Conservation (phyloP, 257 asterid genomes). For the Nicotiana noctiflora region DNA sequence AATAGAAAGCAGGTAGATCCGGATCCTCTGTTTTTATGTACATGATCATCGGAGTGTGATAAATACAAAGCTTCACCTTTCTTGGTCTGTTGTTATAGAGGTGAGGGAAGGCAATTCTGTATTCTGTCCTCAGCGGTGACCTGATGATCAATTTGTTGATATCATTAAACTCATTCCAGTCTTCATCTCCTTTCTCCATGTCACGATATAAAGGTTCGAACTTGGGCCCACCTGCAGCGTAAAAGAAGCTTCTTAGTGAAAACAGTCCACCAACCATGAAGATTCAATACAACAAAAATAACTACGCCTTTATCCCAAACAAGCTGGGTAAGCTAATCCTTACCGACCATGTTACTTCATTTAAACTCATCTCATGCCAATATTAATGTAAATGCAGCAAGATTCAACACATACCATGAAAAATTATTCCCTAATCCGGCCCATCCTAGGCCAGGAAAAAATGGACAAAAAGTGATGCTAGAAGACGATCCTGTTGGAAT, state of each 20-base stretch:
- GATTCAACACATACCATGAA: not conserved
- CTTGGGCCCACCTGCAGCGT: constrained; percentile 86
- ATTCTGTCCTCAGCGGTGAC: constrained; percentile 97
- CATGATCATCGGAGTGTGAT: constrained; percentile 97
- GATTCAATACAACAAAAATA: not conserved
- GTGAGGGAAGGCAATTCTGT: constrained; percentile 94
- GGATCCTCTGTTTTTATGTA: constrained; percentile 98
- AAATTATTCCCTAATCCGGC: not conserved
- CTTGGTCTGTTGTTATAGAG: constrained; percentile 92
- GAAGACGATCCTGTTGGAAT: not conserved
- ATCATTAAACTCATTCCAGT: constrained; percentile 98
- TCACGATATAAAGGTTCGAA: constrained; percentile 97
- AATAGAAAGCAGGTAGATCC: constrained; percentile 93
- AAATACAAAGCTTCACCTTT: constrained; percentile 82
- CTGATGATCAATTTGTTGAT: constrained; percentile 93
- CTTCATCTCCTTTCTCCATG: constrained; percentile 99
- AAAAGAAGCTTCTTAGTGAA: not conserved
- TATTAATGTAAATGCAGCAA: too few relatives aligned
- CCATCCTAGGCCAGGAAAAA: not conserved
- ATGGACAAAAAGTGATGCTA: not conserved
- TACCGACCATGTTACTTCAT: too few relatives aligned
- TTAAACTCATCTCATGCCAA: too few relatives aligned
- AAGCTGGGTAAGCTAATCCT: too few relatives aligned
- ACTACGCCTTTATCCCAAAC: too few relatives aligned
- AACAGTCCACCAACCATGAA: not conserved